Evolutionary conservation across 805 yeast species (phyloP), one percentile per base, ranked within the genome.

Genomic region (Pichia scutulata): DNA sequence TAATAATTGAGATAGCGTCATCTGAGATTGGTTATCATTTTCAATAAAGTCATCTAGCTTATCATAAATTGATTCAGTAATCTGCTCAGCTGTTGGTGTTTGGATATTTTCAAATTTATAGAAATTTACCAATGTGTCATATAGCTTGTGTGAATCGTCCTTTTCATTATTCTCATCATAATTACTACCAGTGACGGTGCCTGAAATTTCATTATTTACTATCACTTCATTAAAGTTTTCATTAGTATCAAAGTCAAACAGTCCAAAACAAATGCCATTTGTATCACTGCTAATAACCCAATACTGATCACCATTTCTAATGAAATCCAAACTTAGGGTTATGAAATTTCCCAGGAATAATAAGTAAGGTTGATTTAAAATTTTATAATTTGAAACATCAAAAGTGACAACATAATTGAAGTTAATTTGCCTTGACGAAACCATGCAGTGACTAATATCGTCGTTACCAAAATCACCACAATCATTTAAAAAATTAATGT

Each of bases 31-130:
- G 13, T 5, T 16, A 13, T 41, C 45, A n/a, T 30, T 22, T 10
- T 49, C 46, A 4, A 49, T n/a, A 37, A 41, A 49, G 2, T 14
- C 7, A 24, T 49, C 42, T 10, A 49, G 8, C 8, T 16, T 39
- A 12, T 41, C 39, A 44, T 44, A 49, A 6, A 49, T 44, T 25
- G 41, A 28, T 6, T 10, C 28, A 7, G 52, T 44, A n/a, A 49
- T 39, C 25, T 44, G 46, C 7, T 37, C 24, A 2, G 52, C 21
- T 18, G 12, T n/a, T 19, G 48, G 42, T 13, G 18, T 10, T 2
- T 28, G 33, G 14, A 14, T n/a, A 7, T 26, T 23, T 13, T 41
- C 41, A 21, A 43, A 23, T 12, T 23, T 23, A 22, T 14, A 33
- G 21, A 24, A 33, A 28, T 28, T 28, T 3, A 28, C n/a, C 12